phyloP scores from a whole-genome alignment of 768 basidiomycete species.

The Agaricus subrufescens region DNA sequence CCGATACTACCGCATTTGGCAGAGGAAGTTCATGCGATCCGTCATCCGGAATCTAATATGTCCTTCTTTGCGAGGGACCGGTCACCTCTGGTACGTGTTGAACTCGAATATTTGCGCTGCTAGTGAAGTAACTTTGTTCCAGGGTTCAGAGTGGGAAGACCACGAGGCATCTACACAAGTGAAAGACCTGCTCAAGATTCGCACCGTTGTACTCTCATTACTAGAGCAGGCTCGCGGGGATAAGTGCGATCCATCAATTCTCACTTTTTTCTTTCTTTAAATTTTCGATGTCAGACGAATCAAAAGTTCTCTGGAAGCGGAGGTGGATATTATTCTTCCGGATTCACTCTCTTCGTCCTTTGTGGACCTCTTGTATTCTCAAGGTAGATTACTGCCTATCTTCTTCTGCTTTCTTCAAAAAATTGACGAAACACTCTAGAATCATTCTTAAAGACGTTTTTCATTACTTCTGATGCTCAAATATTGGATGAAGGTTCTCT shows the following conservation, averaged over 20 bases:
- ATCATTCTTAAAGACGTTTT: conserved; percentile 62
- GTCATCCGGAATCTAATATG: conserved; percentile 23
- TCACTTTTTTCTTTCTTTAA: conserved; percentile 2
- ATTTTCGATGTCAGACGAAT: conserved; percentile 42
- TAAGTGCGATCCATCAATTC: conserved; percentile 45
- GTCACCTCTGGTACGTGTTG: conserved; percentile 53
- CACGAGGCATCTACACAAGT: conserved; percentile 54
- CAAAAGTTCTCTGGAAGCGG: conserved; percentile 73
- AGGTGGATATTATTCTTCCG: conserved; percentile 59
- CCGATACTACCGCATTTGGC: conserved; percentile 89
- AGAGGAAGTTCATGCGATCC: conserved; percentile 72
- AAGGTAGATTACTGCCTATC: background rate
- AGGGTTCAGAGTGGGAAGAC: conserved; percentile 66
- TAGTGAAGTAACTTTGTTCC: background rate
- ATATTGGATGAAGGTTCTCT: conserved; percentile 43
- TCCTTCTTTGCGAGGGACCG: conserved; percentile 77
- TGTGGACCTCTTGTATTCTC: conserved; percentile 27
- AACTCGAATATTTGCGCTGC: background rate
- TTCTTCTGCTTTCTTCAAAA: background rate
- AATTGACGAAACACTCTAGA: conserved; percentile 35
- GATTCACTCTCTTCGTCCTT: conserved; percentile 29
- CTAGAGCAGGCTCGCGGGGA: conserved; percentile 73
- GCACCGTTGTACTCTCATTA: conserved; percentile 55
- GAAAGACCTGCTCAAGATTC: conserved; percentile 53
- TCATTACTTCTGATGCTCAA: conserved; percentile 73